Evolutionary conservation across 148 eudicot species (phyloP), one percentile per base, ranked within the genome.

Genomic region (Heliamphora exappendiculata): DNA sequence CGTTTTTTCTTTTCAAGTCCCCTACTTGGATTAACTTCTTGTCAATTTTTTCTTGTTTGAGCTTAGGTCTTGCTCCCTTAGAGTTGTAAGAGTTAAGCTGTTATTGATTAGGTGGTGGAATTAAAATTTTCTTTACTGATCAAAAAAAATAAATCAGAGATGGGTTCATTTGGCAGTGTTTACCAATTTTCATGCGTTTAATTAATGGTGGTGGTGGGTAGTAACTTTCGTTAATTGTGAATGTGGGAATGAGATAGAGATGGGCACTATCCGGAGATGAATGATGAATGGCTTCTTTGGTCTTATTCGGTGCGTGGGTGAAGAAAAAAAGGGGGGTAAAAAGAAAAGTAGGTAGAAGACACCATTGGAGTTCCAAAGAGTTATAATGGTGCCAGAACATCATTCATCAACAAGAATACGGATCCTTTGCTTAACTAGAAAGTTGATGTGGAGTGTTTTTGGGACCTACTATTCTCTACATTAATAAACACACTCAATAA

Each of bases 401-500:
- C 36, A 60, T 60, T 60, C 66, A 60, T 60, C 66, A 60, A n/a
- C n/a, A n/a, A n/a, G n/a, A n/a, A n/a, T n/a, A n/a, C n/a, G n/a
- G n/a, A n/a, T n/a, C 66, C 47, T 60, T 60, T 60, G 66, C 66
- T 60, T 60, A 60, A 60, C 66, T 60, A 60, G 37, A 60, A 60
- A 60, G 66, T 60, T 60, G 66, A 60, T 33, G 34, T 13, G 37
- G 66, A 5, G 17, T 29, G 66, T 60, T 60, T 28, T 28, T 13
- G 66, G 37, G 66, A 60, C 66, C 66, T 14, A 60, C 66, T 60
- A 28, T 53, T 60, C 31, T n/a, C n/a, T n/a, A n/a, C n/a, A n/a
- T n/a, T n/a, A n/a, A n/a, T n/a, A n/a, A 34, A 60, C 66, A 60
- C 66, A 60, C 31, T 60, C 66, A 60, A 60, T 29, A 60, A 31